These are phyloP conservation scores for Nepenthes alata DNA, from an alignment of 179 eudicot genomes.

Conservation along the genomic window DNA sequence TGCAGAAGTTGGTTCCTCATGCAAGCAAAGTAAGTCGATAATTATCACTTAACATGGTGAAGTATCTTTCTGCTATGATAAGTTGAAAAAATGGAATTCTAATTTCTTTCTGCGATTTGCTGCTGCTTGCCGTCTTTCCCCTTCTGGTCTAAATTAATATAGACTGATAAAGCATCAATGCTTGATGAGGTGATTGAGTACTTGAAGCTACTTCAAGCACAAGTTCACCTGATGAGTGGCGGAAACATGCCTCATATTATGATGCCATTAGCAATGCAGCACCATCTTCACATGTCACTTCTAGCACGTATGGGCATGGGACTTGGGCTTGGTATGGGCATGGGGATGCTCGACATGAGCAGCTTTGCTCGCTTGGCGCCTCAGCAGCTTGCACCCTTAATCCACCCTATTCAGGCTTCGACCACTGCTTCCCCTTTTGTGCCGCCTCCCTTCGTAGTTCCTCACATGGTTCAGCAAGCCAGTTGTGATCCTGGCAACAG, in stretches of 20 bases:
- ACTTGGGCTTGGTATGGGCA: slow-evolving; percentile 37
- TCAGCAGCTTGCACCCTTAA: slow-evolving; percentile 13
- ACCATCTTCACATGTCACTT: slow-evolving; percentile 72
- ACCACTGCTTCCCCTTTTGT: slow-evolving; percentile 25
- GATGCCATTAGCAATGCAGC: slow-evolving; percentile 72
- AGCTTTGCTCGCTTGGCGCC: slow-evolving; percentile 16
- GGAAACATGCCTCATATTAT: slow-evolving; percentile 49
- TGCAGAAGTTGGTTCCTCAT: slow-evolving; percentile 80
- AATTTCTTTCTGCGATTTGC: not conserved
- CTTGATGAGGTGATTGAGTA: slow-evolving; percentile 82
- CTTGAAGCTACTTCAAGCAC: slow-evolving; percentile 76
- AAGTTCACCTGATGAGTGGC: slow-evolving; percentile 59
- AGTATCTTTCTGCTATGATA: not conserved
- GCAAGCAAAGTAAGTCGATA: slow-evolving; percentile 59
- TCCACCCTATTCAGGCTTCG: slow-evolving; percentile 21
- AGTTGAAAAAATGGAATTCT: not conserved
- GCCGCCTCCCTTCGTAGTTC: slow-evolving; percentile 36
- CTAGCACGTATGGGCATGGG: slow-evolving; percentile 63
- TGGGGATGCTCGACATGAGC: slow-evolving; percentile 37
- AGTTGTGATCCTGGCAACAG: slow-evolving; percentile 18
- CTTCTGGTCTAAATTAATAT: slow-evolving; percentile 2
- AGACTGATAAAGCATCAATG: slow-evolving; percentile 95
- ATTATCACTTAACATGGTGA: not conserved
- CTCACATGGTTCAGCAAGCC: slow-evolving; percentile 33
- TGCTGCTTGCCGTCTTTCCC: not conserved